These are phyloP conservation scores for Phylloboletellus chloephorus DNA, from an alignment of 1,284 basidiomycete species.

Conservation along the genomic window DNA sequence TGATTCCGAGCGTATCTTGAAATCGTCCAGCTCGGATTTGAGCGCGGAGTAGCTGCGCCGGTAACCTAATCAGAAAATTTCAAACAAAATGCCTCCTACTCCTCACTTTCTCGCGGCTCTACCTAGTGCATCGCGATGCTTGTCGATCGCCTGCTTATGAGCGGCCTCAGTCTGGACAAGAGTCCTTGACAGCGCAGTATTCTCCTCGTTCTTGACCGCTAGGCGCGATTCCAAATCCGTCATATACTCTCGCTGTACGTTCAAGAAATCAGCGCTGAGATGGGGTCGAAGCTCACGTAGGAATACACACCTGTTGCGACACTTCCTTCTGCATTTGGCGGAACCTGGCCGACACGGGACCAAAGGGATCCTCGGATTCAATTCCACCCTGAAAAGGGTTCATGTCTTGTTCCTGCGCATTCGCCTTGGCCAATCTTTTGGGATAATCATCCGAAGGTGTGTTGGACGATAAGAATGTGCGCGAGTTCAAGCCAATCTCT, in stretches of 20 bases:
- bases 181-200: conserved; percentile 10
- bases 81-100: neutral
- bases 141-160: conserved; percentile 18
- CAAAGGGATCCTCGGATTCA: neutral
- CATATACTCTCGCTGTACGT: conserved; percentile 18
- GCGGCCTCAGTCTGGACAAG: conserved; percentile 15
- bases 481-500: conserved; percentile 12
- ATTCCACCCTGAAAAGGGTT: neutral
- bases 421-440: conserved; percentile 7
- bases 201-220: conserved; percentile 17
- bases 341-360: neutral
- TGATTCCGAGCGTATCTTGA: conserved; percentile 17
- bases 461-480: neutral
- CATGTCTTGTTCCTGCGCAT: conserved; percentile 9
- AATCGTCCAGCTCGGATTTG: conserved; percentile 23
- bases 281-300: neutral
- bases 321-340: conserved; percentile 12
- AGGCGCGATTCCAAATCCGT: conserved; percentile 19
- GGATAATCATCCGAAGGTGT: conserved; percentile 9
- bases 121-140: conserved; percentile 17
- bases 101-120: conserved; percentile 21
- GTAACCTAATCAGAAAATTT: conserved; percentile 1
- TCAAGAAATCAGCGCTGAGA: neutral
- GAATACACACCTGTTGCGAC: conserved; percentile 10
- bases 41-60: conserved; percentile 19